Conservation (phyloP, 2,329 filamentous ascomycete species). For the Fusarium sacchari region DNA sequence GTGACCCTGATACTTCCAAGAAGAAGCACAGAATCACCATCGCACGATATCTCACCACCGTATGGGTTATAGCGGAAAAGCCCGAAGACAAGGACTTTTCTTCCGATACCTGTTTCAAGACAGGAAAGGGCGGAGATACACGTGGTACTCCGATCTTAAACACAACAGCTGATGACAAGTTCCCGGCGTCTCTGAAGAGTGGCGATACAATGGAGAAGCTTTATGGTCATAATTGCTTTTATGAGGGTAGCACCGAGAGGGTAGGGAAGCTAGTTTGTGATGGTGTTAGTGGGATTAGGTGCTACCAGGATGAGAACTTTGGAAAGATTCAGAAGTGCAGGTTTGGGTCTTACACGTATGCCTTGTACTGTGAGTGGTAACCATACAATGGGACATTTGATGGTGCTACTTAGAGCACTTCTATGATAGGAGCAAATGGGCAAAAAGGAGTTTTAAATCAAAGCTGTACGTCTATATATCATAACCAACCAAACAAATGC, state of each 20-base stretch:
- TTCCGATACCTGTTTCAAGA: background rate
- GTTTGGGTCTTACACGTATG: background rate
- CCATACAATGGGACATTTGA: rapidly evolving
- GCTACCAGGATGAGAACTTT: background rate
- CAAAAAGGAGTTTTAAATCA: too few species aligned
- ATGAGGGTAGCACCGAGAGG: background rate
- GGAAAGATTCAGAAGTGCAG: background rate
- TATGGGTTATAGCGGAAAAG: background rate
- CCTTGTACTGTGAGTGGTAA: background rate
- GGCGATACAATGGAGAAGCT: background rate
- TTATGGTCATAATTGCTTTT: background rate
- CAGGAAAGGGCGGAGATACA: background rate
- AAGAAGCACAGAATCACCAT: constrained; percentile 1
- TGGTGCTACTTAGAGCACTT: rapidly evolving
- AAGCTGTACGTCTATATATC: background rate
- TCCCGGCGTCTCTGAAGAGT: background rate
- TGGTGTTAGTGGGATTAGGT: background rate
- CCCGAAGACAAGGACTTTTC: background rate
- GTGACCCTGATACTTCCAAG: background rate
- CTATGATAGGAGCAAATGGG: rapidly evolving
- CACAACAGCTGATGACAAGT: background rate
- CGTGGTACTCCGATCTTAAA: background rate
- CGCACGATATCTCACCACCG: background rate
- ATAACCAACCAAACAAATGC: background rate
- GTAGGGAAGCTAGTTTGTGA: constrained; percentile 1